phyloP scores from a whole-genome alignment of 106 monocot species.

The Xerophyta viscosa region DNA sequence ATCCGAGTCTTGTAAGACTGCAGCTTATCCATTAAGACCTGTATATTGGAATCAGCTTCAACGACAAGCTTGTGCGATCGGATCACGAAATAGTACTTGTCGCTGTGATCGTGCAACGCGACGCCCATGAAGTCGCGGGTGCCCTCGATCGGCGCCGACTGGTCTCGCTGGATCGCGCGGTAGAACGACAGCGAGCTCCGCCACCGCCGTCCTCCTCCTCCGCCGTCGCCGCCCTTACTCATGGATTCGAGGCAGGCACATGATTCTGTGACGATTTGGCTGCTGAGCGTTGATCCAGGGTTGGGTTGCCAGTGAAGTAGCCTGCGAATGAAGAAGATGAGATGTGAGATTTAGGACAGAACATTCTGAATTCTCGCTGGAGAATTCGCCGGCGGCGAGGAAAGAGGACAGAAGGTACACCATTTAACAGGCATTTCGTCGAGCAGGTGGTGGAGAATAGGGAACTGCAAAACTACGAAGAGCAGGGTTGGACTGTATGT shows the following conservation, averaged over 20 bases:
- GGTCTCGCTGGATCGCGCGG: slow-evolving; percentile 56
- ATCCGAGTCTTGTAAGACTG: slow-evolving; percentile 90
- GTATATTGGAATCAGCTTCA: slow-evolving; percentile 60
- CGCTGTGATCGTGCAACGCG: slow-evolving; percentile 60
- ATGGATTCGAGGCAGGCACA: slow-evolving; percentile 63
- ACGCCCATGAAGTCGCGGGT: slow-evolving; percentile 67
- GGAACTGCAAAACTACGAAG: no score
- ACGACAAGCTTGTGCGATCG: slow-evolving; percentile 46
- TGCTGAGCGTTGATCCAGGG: slow-evolving; percentile 66
- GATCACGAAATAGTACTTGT: slow-evolving; percentile 65
- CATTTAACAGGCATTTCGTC: no score
- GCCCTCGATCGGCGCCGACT: slow-evolving; percentile 10
- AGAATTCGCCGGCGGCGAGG: no score
- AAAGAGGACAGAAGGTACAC: no score
- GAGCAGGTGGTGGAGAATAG: no score
- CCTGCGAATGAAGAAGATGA: no score
- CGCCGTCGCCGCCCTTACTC: slow-evolving; percentile 20
- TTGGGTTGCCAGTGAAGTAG: slow-evolving; percentile 95
- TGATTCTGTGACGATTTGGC: slow-evolving; percentile 71
- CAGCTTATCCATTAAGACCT: slow-evolving; percentile 85
- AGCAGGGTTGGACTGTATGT: no score
- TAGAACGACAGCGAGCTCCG: slow-evolving; percentile 68
- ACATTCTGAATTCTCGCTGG: no score
- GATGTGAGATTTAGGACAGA: no score
- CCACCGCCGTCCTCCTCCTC: slow-evolving; percentile 69